Evolutionary conservation across 768 basidiomycete species (phyloP).

Genomic region (Chalciporus pseudorubinellus): DNA sequence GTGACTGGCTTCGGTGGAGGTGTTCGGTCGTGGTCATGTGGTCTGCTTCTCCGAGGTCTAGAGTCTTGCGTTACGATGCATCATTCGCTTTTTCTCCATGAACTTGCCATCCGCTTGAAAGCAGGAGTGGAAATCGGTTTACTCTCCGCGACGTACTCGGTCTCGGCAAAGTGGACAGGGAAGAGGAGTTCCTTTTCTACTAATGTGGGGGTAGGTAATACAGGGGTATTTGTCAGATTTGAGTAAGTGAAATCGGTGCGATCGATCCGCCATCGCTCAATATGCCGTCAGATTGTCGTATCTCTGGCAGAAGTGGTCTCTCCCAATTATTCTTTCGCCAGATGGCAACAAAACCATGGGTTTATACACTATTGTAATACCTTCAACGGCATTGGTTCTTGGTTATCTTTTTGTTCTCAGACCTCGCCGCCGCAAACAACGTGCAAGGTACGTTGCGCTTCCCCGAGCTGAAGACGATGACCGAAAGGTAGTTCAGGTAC

Average conservation of each 20-base stretch:
- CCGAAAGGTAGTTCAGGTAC: constrained; percentile 45
- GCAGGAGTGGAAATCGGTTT: constrained; percentile 49
- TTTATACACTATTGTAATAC: constrained; percentile 51
- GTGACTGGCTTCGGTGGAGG: constrained; percentile 49
- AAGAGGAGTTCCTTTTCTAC: constrained; percentile 44
- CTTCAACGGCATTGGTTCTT: constrained; percentile 50
- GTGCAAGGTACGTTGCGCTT: constrained; percentile 45
- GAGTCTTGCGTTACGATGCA: constrained; percentile 51
- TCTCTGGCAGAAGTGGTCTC: constrained; percentile 52
- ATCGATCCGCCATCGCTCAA: constrained; percentile 14
- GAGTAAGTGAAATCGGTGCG: constrained; percentile 40
- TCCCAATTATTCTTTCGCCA: constrained; percentile 58
- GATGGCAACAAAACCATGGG: constrained; percentile 47
- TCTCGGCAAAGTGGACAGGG: constrained; percentile 50
- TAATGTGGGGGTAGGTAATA: constrained; percentile 40
- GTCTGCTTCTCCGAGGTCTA: constrained; percentile 46
- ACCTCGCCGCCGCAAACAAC: constrained; percentile 51
- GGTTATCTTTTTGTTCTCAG: constrained; percentile 58
- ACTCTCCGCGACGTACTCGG: constrained; percentile 40
- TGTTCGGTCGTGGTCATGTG: constrained; percentile 46
- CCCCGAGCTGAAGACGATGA: constrained; percentile 10
- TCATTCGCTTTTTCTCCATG: constrained; percentile 49
- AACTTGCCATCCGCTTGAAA: constrained; percentile 55
- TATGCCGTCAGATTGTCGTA: constrained; percentile 45
- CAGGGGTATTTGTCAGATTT: constrained; percentile 52